These are phyloP conservation scores for Scedosporium boydii DNA, from an alignment of 2,329 filamentous ascomycete species.

Conservation along the genomic window DNA sequence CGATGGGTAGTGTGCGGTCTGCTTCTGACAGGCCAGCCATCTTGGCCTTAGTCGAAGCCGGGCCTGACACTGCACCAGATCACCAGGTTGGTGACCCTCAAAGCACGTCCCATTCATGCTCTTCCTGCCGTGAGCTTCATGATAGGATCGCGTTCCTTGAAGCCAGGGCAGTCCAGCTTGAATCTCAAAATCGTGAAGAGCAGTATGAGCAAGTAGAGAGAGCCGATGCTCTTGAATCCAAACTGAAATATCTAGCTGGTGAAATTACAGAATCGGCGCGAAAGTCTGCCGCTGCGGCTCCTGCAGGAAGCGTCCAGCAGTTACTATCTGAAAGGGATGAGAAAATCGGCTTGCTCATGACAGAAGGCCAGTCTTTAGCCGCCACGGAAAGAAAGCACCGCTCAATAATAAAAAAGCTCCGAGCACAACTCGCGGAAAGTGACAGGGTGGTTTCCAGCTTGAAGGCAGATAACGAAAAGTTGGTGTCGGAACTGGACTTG, in stretches of 20 bases:
- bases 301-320: slow-evolving; percentile 59
- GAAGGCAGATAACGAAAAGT: slow-evolving; percentile 18
- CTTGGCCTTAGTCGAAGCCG: no score
- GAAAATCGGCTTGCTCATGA: slow-evolving; percentile 79
- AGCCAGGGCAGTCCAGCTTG: not conserved
- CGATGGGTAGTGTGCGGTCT: no score
- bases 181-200: slow-evolving; percentile 45
- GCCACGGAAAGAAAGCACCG: slow-evolving; percentile 79
- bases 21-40: no score
- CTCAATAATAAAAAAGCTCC: slow-evolving; percentile 72
- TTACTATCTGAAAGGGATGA: slow-evolving; percentile 84
- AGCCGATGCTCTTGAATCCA: slow-evolving; percentile 85
- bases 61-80: not conserved
- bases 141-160: slow-evolving; percentile 7
- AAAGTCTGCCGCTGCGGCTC: slow-evolving; percentile 52
- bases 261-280: slow-evolving; percentile 70
- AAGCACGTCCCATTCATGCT: slow-evolving; percentile 3
- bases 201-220: slow-evolving; percentile 75
- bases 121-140: slow-evolving; percentile 3
- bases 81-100: not conserved
- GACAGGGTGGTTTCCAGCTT: slow-evolving; percentile 56
- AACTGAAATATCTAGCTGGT: slow-evolving; percentile 78
- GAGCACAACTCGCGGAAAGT: slow-evolving; percentile 52
- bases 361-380: slow-evolving; percentile 84
- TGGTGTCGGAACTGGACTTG: slow-evolving; percentile 37